Evolutionary conservation across 2,329 filamentous ascomycete species (phyloP).

Genomic region (Monosporascus sp.): DNA sequence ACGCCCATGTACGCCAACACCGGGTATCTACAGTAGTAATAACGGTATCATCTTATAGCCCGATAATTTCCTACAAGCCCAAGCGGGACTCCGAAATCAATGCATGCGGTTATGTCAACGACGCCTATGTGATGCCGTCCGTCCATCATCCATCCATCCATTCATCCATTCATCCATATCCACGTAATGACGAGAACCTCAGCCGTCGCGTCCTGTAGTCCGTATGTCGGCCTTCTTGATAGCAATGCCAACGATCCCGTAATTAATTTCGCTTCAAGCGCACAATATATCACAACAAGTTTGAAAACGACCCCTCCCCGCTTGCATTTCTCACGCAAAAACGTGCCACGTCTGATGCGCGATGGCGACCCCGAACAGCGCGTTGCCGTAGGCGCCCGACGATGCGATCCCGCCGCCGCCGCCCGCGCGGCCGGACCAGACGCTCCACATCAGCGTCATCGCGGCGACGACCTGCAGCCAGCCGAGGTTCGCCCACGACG

Average conservation of each 20-base stretch:
- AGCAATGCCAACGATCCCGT: too few relatives aligned
- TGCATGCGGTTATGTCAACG: too few relatives aligned
- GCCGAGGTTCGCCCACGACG: conserved; percentile 23
- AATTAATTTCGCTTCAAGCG: too few relatives aligned
- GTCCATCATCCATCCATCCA: background rate
- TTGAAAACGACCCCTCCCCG: background rate
- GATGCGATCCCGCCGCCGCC: background rate
- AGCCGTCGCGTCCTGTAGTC: background rate
- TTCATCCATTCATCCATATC: background rate
- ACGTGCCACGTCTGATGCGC: conserved; percentile 26
- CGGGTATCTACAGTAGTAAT: too few relatives aligned
- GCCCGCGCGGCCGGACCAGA: conserved; percentile 18
- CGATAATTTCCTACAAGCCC: too few relatives aligned
- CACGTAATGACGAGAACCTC: background rate
- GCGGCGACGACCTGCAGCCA: conserved; percentile 18
- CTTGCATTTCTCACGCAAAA: conserved; percentile 11
- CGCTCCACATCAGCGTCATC: conserved; percentile 21
- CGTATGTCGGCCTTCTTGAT: too few relatives aligned
- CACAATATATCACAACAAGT: too few relatives aligned
- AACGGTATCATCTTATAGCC: too few relatives aligned
- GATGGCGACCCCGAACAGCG: conserved; percentile 21
- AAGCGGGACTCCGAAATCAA: too few relatives aligned
- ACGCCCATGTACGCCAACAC: too few relatives aligned
- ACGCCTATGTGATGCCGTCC: too few relatives aligned
- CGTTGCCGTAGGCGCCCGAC: conserved; percentile 20